Evolutionary conservation across 331 rosid genomes (phyloP), one percentile per base, ranked within the genome.

Genomic region (Erythrophleum ivorense): DNA sequence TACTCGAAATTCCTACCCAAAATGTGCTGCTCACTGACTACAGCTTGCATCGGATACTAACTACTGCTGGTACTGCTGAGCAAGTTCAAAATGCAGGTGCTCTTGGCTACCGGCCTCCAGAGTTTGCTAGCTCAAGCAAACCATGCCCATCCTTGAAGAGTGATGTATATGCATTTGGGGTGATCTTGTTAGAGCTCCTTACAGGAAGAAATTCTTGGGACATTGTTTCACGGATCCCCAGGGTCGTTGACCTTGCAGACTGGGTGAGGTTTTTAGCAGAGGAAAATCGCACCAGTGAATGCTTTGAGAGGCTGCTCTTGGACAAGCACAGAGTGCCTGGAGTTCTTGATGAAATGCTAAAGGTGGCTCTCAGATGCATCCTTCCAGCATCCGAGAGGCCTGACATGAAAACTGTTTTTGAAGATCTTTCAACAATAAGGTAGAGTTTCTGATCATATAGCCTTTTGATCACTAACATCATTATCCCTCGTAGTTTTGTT

Each of bases 381-480:
- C 95, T 87, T 73, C 87, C 97, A 55, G 92, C 97, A 82, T 86
- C 94, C 0, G 97, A 93, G 73, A 91, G 98, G 63, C 97, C 95
- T 13, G 94, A 91, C 69, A 91, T 93, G 81, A 83, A 83, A 84
- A 84, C 91, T 12, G 88, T 90, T 49, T 89, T 81, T 82, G 91
- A 86, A 78, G 93, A 91, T 81, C 94, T 91, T 80, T 88, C 90
- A 54, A 36, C 79, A 81, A 75, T 87, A 81, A 78, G 88, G 85
- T 80, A 85, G 78, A 75, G 77, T 76, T 82, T 73, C 72, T 87
- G 63, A 74, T 82, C 54, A 45, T 24, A 70, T 34, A 55, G 58
- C 73, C 80, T 79, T 84, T 41, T 13, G 64, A 69, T 74, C 76
- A 77, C 85, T 87, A 81, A 87, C 91, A 80, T 58, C 21, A 8